Percentiles rank a stretch among this genome's conserved stretches.
These are phyloP conservation scores for Penicillium thymicola DNA, from an alignment of 2,329 filamentous ascomycete genomes.

Conservation along the genomic window DNA sequence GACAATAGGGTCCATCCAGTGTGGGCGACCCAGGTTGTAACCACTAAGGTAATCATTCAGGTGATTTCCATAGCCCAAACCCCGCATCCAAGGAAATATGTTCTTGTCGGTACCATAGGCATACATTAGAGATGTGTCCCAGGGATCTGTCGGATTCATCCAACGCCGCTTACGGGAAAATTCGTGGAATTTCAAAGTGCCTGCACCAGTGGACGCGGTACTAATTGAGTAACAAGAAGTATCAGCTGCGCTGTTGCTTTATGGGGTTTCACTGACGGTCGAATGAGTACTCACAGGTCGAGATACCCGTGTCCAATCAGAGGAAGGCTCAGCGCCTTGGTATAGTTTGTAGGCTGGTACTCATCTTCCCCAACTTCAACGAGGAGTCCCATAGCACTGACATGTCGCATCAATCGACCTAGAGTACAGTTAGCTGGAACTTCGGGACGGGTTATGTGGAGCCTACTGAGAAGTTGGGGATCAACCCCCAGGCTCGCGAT, in stretches of 20 bases:
- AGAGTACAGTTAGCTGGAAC: background rate
- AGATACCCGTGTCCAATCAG: constrained; percentile 4
- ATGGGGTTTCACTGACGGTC: constrained; percentile 3
- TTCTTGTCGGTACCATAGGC: constrained; percentile 5
- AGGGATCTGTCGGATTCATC: constrained; percentile 2
- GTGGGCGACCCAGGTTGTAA: background rate
- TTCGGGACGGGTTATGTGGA: background rate
- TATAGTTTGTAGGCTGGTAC: constrained; percentile 3
- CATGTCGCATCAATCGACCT: constrained; percentile 34
- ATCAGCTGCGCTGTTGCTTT: background rate
- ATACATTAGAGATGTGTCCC: constrained; percentile 9
- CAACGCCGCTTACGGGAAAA: constrained; percentile 6
- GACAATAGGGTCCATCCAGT: background rate
- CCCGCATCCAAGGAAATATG: background rate
- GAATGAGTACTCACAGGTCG: background rate
- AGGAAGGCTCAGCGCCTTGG: background rate
- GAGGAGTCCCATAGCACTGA: constrained; percentile 11
- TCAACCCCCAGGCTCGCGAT: constrained; percentile 8
- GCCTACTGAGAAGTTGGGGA: constrained; percentile 18
- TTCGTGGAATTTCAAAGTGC: constrained; percentile 8
- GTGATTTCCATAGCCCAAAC: background rate
- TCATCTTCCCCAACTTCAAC: background rate
- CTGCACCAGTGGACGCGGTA: constrained; percentile 6
- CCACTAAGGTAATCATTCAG: background rate
- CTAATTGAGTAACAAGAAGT: background rate